Percentiles rank a stretch among this genome's conserved stretches.
Evolutionary conservation across 2,329 filamentous ascomycete genomes (phyloP).

Genomic region (Dichotomopilus funicola): DNA sequence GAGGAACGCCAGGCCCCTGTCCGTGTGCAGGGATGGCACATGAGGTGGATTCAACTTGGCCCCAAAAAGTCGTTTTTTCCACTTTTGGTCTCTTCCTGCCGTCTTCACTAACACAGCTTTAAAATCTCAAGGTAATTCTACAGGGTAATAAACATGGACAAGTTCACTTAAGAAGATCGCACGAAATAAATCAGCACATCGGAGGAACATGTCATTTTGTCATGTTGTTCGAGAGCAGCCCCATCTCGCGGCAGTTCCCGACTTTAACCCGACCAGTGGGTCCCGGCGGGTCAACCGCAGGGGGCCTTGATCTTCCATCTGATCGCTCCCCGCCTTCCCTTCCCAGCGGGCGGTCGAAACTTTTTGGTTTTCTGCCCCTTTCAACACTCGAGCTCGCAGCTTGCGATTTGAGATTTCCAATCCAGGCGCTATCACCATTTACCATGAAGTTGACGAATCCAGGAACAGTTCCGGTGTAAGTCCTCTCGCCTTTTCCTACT

Average conservation of each 20-base stretch:
- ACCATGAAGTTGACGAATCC: slow-evolving; percentile 76
- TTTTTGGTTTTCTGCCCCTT: slow-evolving; percentile 18
- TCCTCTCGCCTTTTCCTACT: no score
- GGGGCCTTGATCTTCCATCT: not conserved
- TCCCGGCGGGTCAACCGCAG: not conserved
- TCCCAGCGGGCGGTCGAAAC: slow-evolving; percentile 13
- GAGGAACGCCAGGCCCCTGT: slow-evolving; percentile 10
- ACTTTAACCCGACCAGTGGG: not conserved
- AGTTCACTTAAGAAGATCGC: no score
- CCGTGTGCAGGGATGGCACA: slow-evolving; percentile 11
- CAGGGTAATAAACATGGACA: no score
- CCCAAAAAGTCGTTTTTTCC: no score
- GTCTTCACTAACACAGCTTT: no score
- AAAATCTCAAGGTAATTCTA: no score
- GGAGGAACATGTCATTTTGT: no score
- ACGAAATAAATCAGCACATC: no score
- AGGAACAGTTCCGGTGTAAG: slow-evolving; percentile 43
- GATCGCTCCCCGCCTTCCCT: slow-evolving; percentile 19
- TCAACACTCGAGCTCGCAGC: slow-evolving; percentile 7
- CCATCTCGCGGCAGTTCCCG: slow-evolving; percentile 6
- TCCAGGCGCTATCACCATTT: slow-evolving; percentile 13
- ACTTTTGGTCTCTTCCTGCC: no score
- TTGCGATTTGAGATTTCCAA: slow-evolving; percentile 4
- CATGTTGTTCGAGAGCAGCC: not conserved
- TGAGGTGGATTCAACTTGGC: not conserved